These are phyloP conservation scores for Miamiensis avidus DNA, from an alignment of 169 alveolate genomes.

Conservation along the genomic window DNA sequence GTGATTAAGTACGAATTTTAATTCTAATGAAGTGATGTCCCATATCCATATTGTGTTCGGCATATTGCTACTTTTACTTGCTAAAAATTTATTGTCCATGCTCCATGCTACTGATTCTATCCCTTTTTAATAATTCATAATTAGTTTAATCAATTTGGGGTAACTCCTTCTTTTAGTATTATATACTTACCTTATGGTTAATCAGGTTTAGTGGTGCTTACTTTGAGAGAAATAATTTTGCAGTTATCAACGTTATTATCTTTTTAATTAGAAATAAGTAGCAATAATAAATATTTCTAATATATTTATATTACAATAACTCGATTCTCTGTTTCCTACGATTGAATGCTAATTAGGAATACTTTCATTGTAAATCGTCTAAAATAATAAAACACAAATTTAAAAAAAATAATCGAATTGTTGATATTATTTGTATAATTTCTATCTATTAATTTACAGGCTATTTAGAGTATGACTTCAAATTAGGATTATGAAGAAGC, in stretches of 20 bases:
- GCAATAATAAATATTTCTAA: too few species aligned
- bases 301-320: background rate
- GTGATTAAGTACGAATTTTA: constrained; percentile 52
- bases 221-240: background rate
- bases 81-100: constrained; percentile 55
- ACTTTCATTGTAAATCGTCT: constrained; percentile 9
- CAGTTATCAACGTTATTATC: background rate
- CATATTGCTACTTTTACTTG: constrained; percentile 60
- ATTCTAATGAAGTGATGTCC: constrained; percentile 60
- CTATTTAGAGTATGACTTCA: constrained; percentile 15
- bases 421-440: too few species aligned
- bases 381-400: background rate
- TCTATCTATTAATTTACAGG: background rate
- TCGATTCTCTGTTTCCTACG: constrained; percentile 1
- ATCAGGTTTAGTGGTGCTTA: background rate
- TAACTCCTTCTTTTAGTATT: too few species aligned
- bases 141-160: constrained; percentile 16
- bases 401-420: background rate
- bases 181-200: background rate
- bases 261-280: background rate
- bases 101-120: constrained; percentile 60
- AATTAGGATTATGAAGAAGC: constrained; percentile 51
- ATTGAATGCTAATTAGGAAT: background rate
- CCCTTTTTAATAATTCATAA: constrained; percentile 45
- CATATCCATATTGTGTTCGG: constrained; percentile 71